Base-by-base conservation (phyloP, 2,329 filamentous ascomycete genomes). In the Calonectria fujianensis region DNA sequence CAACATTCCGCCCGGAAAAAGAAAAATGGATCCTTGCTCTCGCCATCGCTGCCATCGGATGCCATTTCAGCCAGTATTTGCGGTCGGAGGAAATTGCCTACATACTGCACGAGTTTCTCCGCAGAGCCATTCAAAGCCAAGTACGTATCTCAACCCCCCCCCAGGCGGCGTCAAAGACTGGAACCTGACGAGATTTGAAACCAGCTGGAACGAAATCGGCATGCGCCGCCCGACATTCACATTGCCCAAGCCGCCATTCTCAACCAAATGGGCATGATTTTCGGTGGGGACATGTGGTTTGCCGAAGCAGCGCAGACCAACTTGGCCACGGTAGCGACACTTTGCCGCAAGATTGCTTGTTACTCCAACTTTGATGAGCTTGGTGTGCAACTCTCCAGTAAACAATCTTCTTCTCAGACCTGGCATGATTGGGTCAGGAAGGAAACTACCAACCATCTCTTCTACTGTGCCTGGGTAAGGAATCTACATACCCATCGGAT, bases 331-430 rank as follows among this genome's bases (percentile, higher is more conserved):
- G 16, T 59, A 3, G 54, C 54, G 11, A 59, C 54, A 1, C 54
- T 59, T 4, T 59, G 54, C 7, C 29, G 54, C 9, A 59, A 59
- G 18, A 39, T 59, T 27, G 54, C 54, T 39, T 59, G 54, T 16
- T 59, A 39, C 27, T 59, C 54, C 16, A 24, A 59, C 20, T 59
- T 39, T 59, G 54, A 59, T n/a, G 32, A 59, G 11, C 39, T 59
- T 39, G 54, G 54, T 37, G 10, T 27, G 32, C 54, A n/a, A 5
- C 54, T 32, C 16, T 14, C 29, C 7, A 14, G 14, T n/a, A 16
- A 39, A 13, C 3, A n/a, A 4, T 27, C 54, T 59, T 6, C 32
- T 24, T 27, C 54, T 2, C 54, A 24, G 4, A 16, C 3, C 7
- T 59, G 54, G 54, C 54, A n/a, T 4, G 32, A 27, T 11, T 59